Conservation (phyloP, 306 rosid species). For the Acacia confusa region DNA sequence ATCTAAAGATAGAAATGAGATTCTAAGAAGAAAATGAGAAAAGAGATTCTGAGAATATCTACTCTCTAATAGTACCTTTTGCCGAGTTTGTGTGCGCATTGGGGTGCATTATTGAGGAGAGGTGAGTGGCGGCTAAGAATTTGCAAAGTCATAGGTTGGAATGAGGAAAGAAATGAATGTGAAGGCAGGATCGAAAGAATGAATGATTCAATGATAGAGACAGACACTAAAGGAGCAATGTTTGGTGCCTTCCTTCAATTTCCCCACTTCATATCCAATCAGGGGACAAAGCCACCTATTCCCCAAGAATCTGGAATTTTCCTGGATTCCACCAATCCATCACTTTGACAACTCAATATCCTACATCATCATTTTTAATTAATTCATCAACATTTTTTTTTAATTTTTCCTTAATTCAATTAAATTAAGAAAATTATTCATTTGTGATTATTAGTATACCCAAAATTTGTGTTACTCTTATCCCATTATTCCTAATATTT, state of each 20-base stretch:
- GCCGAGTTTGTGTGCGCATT: background rate
- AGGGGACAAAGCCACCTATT: background rate
- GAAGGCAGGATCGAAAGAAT: background rate
- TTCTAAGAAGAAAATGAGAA: no score
- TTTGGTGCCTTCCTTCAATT: background rate
- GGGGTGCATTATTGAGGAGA: background rate
- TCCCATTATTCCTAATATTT: background rate
- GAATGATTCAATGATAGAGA: background rate
- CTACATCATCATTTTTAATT: no score
- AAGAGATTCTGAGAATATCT: no score
- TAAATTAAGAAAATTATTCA: no score
- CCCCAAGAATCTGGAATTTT: background rate
- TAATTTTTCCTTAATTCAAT: no score
- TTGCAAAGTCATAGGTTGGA: background rate
- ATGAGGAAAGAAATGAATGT: background rate
- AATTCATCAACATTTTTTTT: no score
- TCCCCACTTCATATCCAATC: background rate
- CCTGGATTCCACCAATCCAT: background rate
- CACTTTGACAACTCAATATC: background rate
- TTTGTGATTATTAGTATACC: no score
- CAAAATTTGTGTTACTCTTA: no score
- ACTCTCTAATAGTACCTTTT: no score
- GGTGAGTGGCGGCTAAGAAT: background rate
- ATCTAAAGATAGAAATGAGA: no score
- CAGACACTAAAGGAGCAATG: background rate